Conservation (phyloP, 106 monocot genomes). For the Alisma plantagoaquatica region DNA sequence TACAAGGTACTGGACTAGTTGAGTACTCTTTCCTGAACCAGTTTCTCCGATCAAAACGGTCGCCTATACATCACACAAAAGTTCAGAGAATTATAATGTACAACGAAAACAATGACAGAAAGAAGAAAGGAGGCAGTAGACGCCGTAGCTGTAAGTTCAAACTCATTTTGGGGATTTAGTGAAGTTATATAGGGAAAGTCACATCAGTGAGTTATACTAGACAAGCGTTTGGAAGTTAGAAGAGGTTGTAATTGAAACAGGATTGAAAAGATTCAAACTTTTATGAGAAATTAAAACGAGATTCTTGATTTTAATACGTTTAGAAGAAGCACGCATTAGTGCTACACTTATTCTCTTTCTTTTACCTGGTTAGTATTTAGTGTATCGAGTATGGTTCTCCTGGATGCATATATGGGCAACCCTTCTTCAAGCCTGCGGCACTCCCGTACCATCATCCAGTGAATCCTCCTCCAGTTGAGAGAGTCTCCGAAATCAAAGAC, state of each 20-base stretch:
- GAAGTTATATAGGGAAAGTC: too few relatives aligned
- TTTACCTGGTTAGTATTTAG: slow-evolving; percentile 41
- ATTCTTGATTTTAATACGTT: not conserved
- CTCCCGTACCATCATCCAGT: slow-evolving; percentile 30
- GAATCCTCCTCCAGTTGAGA: slow-evolving; percentile 27
- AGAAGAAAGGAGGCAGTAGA: not conserved
- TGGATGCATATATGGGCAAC: slow-evolving; percentile 42
- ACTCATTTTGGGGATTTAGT: too few relatives aligned
- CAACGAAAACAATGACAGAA: not conserved
- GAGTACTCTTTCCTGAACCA: slow-evolving; percentile 97
- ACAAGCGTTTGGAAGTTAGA: too few relatives aligned
- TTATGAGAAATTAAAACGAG: too few relatives aligned
- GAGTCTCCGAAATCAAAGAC: slow-evolving; percentile 17
- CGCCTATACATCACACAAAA: slow-evolving; percentile 27
- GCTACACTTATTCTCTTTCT: too few relatives aligned
- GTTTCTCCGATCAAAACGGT: slow-evolving; percentile 83
- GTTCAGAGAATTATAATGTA: too few relatives aligned
- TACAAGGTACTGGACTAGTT: slow-evolving; percentile 83
- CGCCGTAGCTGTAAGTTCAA: not conserved
- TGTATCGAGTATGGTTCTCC: slow-evolving; percentile 27
- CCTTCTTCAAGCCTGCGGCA: slow-evolving; percentile 50
- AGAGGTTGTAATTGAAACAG: too few relatives aligned
- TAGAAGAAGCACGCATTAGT: not conserved
- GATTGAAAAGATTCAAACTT: too few relatives aligned
- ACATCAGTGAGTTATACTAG: too few relatives aligned